Evolutionary conservation across 2,329 filamentous ascomycete species (phyloP), one percentile per base, ranked within the genome.

Genomic region (Atkinsonella hypoxylon): DNA sequence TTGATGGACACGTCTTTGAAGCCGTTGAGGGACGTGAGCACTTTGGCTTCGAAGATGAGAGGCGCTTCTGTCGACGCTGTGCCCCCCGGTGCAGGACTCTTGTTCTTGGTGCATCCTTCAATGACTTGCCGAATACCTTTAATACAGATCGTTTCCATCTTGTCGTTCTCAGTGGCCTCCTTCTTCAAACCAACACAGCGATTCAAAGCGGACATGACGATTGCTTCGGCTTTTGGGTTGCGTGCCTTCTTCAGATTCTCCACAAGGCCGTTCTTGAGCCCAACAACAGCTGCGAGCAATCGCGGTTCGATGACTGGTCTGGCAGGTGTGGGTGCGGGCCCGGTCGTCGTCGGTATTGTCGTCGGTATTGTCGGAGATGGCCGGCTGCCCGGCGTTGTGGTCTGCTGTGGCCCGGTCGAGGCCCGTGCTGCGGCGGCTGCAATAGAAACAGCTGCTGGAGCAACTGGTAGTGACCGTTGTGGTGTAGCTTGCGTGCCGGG

Each of bases 151-250:
- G 64, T 61, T 54, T 77, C 75, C 59, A 76, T 67, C 52, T 67
- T 66, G 38, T 73, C 69, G 49, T 71, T 69, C 41, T 70, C 70
- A 0, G 70, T 70, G 7, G 67, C 66, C 41, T 67, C 64, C 22
- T 66, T 66, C 53, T 75, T 70, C 45, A 78, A 66, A 11, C 73
- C 73, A 10, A 77, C 61, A 43, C 70, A 73, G 26, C 74, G 73
- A 54, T 76, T 77, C 54, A 78, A 64, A 12, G 75, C 75, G 7
- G 73, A 76, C 68, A 76, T 74, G 53, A 76, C 71, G 22, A 76
- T 70, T 22, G 68, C 70, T 51, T 75, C 69, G 15, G 72, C 65
- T 51, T 69, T 66, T 26, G 69, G 67, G 12, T 66, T 65, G 13
- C 67, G 64, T 1, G 69, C 68, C 54, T 69, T 70, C 47, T 66